These are phyloP conservation scores for Monilinia polystroma DNA, from an alignment of 2,329 filamentous ascomycete genomes.

Conservation along the genomic window DNA sequence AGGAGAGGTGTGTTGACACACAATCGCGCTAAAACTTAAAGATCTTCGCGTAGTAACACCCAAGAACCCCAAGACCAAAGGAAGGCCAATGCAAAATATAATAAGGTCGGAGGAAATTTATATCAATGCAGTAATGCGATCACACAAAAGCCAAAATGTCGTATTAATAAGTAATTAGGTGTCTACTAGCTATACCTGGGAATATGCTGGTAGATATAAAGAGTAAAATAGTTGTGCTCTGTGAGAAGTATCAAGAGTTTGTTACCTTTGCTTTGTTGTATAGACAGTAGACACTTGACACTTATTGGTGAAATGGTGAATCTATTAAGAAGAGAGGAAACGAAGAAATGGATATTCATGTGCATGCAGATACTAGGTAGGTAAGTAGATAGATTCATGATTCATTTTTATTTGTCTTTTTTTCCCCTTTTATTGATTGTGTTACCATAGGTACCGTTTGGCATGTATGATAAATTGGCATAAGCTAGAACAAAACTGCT, in stretches of 20 bases:
- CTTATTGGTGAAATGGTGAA: neutral
- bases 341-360: neutral
- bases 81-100: constrained; percentile 19
- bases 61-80: constrained; percentile 11
- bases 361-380: too few relatives aligned
- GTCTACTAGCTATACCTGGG: constrained; percentile 1
- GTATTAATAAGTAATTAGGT: constrained; percentile 9
- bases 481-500: neutral
- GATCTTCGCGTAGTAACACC: constrained; percentile 29
- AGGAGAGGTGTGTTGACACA: constrained; percentile 38
- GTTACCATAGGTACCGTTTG: constrained; percentile 9
- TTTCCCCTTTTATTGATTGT: too few relatives aligned
- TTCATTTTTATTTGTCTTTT: neutral
- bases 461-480: neutral
- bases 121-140: constrained; percentile 25
- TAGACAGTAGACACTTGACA: neutral
- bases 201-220: constrained; percentile 24
- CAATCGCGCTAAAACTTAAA: constrained; percentile 26
- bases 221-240: too few relatives aligned
- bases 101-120: constrained; percentile 24
- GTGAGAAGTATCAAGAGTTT: neutral
- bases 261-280: neutral
- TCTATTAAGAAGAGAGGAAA: neutral
- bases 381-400: neutral
- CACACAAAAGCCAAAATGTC: neutral